phyloP scores from a whole-genome alignment of 352 stramenopile genomes.

The Globisporangium echinulatum region DNA sequence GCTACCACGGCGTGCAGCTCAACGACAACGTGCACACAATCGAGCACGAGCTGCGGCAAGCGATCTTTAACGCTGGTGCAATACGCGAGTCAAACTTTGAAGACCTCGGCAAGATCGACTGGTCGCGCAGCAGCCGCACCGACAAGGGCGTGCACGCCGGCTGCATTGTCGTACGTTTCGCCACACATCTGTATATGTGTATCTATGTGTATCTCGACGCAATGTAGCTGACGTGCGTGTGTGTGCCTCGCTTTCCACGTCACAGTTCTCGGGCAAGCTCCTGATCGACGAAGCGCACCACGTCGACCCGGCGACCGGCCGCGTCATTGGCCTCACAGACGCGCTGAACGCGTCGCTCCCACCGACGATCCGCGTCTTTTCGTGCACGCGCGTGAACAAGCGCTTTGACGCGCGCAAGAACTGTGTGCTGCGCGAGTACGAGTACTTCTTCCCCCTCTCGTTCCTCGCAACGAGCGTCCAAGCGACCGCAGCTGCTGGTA shows the following conservation, averaged over 20 bases:
- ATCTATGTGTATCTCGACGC: background rate
- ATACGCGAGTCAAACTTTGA: slow-evolving; percentile 88
- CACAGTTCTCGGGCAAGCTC: slow-evolving; percentile 84
- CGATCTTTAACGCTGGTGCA: slow-evolving; percentile 71
- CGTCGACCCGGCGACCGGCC: slow-evolving; percentile 47
- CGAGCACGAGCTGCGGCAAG: slow-evolving; percentile 72
- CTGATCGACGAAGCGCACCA: slow-evolving; percentile 71
- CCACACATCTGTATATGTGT: background rate
- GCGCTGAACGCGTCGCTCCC: slow-evolving; percentile 77
- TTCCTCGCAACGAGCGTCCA: slow-evolving; percentile 53
- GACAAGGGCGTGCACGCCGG: slow-evolving; percentile 90
- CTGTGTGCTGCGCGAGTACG: slow-evolving; percentile 85
- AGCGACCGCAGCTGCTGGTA: background rate
- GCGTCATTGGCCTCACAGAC: slow-evolving; percentile 51
- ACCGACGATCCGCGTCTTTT: slow-evolving; percentile 81
- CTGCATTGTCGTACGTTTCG: slow-evolving; percentile 77
- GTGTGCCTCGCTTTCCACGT: background rate
- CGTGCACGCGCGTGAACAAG: slow-evolving; percentile 84
- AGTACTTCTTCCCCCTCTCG: slow-evolving; percentile 87
- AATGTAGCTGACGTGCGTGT: background rate
- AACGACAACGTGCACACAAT: slow-evolving; percentile 81
- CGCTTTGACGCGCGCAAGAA: slow-evolving; percentile 85
- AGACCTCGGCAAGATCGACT: slow-evolving; percentile 86
- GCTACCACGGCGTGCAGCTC: slow-evolving; percentile 75
- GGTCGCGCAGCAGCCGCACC: slow-evolving; percentile 84